Conservation (phyloP, 345 rosid genomes). For the Acer negundo region DNA sequence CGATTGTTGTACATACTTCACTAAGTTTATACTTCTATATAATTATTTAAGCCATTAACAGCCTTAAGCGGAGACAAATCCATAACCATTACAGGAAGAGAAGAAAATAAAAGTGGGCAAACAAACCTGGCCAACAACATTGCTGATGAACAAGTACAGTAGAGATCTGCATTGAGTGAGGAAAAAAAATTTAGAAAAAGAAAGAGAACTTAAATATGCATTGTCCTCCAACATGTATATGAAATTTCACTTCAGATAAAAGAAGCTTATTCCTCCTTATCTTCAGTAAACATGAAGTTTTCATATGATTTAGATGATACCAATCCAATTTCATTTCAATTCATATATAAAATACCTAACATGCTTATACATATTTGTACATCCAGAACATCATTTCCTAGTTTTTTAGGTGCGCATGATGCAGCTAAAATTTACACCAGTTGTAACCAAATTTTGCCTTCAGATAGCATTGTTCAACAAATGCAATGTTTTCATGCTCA, state of each 20-base stretch:
- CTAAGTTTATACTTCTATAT: too few species aligned
- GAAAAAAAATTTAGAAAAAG: not conserved
- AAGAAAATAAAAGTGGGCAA: not conserved
- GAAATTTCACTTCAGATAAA: not conserved
- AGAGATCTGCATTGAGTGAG: constrained; percentile 46
- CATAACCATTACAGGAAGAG: not conserved
- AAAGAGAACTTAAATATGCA: constrained; percentile 24
- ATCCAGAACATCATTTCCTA: not conserved
- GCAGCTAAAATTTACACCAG: not conserved
- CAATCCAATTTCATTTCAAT: not conserved
- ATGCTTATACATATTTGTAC: not conserved
- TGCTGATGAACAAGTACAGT: constrained; percentile 59
- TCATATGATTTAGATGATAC: not conserved
- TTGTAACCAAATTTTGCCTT: not conserved
- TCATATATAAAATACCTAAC: not conserved
- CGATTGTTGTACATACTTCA: too few species aligned
- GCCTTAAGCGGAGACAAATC: not conserved
- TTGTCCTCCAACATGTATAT: not conserved
- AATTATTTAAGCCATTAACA: not conserved
- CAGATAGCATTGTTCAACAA: not conserved
- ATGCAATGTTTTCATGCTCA: not conserved
- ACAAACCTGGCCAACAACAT: constrained; percentile 75
- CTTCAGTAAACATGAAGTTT: not conserved
- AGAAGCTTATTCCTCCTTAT: not conserved
- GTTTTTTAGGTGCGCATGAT: not conserved